Evolutionary conservation across 1,284 basidiomycete species (phyloP).

Genomic region (Flammula alnicola): DNA sequence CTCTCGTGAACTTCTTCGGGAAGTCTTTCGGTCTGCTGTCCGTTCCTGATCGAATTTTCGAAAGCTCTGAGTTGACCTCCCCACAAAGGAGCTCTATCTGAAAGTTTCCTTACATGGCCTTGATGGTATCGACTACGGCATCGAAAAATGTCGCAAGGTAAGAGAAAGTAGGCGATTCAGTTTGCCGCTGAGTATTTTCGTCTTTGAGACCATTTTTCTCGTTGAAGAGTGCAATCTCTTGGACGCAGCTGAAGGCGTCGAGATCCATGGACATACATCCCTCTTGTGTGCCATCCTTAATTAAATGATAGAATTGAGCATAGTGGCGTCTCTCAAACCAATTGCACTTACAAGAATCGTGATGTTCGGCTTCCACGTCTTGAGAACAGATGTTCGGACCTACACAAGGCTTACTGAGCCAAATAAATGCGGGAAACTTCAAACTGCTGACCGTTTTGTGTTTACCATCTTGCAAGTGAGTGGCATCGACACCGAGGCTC

Average conservation of each 20-base stretch:
- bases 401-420: slow-evolving; percentile 1
- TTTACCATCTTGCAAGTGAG: neutral
- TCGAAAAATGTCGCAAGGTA: slow-evolving; percentile 31
- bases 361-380: slow-evolving; percentile 35
- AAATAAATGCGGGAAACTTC: too few species aligned
- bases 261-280: slow-evolving; percentile 8
- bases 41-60: slow-evolving; percentile 29
- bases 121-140: slow-evolving; percentile 25
- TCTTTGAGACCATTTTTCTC: slow-evolving; percentile 18
- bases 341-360: too few species aligned
- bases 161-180: slow-evolving; percentile 28
- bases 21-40: slow-evolving; percentile 29
- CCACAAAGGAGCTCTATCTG: slow-evolving; percentile 22
- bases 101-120: slow-evolving; percentile 11
- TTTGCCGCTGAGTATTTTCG: slow-evolving; percentile 10
- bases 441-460: neutral
- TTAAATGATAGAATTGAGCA: too few species aligned
- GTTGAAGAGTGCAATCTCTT: slow-evolving; percentile 25
- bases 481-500: slow-evolving; percentile 2
- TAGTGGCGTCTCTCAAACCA: too few species aligned
- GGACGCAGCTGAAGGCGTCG: slow-evolving; percentile 18
- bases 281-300: slow-evolving; percentile 18
- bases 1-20: slow-evolving; percentile 32
- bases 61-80: slow-evolving; percentile 31
- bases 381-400: slow-evolving; percentile 20